Base-by-base conservation (phyloP, 768 basidiomycete genomes). In the Arthromyces matolae region DNA sequence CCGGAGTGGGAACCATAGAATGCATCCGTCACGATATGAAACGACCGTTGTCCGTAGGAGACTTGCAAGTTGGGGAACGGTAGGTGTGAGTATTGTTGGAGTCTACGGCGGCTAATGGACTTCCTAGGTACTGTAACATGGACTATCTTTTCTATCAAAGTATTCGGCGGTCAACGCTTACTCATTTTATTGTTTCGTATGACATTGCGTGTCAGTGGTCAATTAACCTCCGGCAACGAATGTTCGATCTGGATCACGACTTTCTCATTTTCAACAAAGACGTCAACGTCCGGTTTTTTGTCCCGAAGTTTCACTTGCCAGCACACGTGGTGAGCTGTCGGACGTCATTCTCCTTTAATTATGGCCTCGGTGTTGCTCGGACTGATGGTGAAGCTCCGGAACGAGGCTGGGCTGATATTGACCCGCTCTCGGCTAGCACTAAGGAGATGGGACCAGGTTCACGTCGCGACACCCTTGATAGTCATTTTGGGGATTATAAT, bases 321-420 rank as follows among this genome's bases (percentile, higher is more conserved):
- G 57, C 58, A 0, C 65, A 68, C 41, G 54, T 54, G 1, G 16
- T 29, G 5, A 42, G 37, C 1, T 69, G 67, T 46, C 59, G 59
- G 23, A 50, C 48, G 5, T 9, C 23, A 0, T 65, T 52, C 32
- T 63, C 60, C 0, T 59, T 67, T 33, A 59, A 59, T 18, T 56
- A 51, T 31, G 50, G 49, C 7, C 33, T 39, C 0, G 61, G 64
- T n/a, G 58, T 60, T n/a, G 70, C 58, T 0, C 51, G 60, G 19
- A 68, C 64, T 0, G 67, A 71, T 51, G 70, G 70, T 1, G 70
- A 71, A 42, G 65, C 57, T 1, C 52, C 62, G 3, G 69, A 72
- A 51, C 50, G 65, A 2, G 57, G 54, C 0, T 71, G 67, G 67
- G 51, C 64, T 0, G 32, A 54, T n/a, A 54, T 60, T n/a, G 66